Evolutionary conservation across 2,329 filamentous ascomycete species (phyloP), one percentile per base, ranked within the genome.

Genomic region (Diaporthe ampelina): DNA sequence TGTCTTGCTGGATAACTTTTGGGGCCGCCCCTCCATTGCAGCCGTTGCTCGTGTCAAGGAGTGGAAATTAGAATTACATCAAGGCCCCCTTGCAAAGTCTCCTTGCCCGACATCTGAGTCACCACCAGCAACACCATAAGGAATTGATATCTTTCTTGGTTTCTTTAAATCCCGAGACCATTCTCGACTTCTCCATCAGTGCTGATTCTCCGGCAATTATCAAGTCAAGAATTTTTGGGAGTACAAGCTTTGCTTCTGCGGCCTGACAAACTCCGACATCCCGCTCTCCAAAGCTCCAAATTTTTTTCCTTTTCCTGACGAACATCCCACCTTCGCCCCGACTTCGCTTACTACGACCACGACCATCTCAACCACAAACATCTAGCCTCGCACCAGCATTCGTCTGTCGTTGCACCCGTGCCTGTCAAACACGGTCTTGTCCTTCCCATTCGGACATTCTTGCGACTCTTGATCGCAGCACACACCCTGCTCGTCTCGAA

Each of bases 61-160:
- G 21, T 10, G 57, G 45, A 63, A 63, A 63, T 72, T 72, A 54
- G 63, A 67, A 52, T 54, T 59, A 37, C 54, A 52, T 59, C 61
- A 50, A n/a, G 32, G 24, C 43, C 57, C 57, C 69, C 69, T 56
- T 63, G 69, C 56, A 29, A 61, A 43, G 63, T 26, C 29, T 52
- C 63, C 17, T 71, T 45, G 43, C 9, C 45, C 17, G 48, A 19
- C 58, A 63, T 73, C 73, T 75, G 73, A 75, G 70, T 75, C 73
- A 75, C 73, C 70, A 57, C 21, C 52, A 72, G 26, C 32, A 37
- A 32, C 43, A 45, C 0, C 21, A 52, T 48, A 21, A 52, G 21
- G n/a, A 68, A 54, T 61, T 61, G 54, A 19, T 10, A 19, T 37
- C 17, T 26, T n/a, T 68, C 15, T 70, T 54, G 45, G 37, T 29